Conservation (phyloP, 2,329 filamentous ascomycete species). For the Emergomyces orientalis region DNA sequence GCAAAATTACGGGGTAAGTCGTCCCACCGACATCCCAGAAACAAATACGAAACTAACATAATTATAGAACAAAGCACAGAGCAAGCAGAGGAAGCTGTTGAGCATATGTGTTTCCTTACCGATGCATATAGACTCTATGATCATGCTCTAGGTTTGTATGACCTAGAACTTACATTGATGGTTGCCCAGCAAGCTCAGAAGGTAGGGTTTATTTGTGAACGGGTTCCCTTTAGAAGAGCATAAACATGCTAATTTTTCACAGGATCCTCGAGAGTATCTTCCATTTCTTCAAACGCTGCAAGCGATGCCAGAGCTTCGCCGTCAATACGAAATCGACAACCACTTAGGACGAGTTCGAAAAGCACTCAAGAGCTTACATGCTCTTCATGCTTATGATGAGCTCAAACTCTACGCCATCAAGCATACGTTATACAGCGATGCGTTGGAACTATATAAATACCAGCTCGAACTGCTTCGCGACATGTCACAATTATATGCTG, state of each 20-base stretch:
- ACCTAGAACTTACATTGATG: conserved; percentile 78
- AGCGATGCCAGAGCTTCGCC: conserved; percentile 58
- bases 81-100: conserved; percentile 77
- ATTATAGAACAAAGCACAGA: conserved; percentile 50
- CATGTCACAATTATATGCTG: conserved; percentile 70
- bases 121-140: conserved; percentile 91
- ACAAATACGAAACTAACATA: conserved; percentile 14
- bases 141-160: conserved; percentile 79
- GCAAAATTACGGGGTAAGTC: conserved; percentile 52
- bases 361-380: conserved; percentile 67
- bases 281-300: conserved; percentile 88
- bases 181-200: conserved; percentile 94
- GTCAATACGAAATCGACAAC: conserved; percentile 79
- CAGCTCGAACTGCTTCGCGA: conserved; percentile 55
- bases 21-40: background rate
- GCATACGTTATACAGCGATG: conserved; percentile 67
- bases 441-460: conserved; percentile 76
- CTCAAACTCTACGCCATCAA: conserved; percentile 67
- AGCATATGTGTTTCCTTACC: conserved; percentile 95
- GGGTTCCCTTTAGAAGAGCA: background rate
- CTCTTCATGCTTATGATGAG: conserved; percentile 66
- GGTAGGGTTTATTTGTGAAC: conserved; percentile 24
- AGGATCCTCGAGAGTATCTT: conserved; percentile 85
- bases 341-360: conserved; percentile 68
- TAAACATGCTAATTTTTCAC: background rate